Base-by-base conservation (phyloP, 1,139 yeast genomes). In the Candida sanyaensis region DNA sequence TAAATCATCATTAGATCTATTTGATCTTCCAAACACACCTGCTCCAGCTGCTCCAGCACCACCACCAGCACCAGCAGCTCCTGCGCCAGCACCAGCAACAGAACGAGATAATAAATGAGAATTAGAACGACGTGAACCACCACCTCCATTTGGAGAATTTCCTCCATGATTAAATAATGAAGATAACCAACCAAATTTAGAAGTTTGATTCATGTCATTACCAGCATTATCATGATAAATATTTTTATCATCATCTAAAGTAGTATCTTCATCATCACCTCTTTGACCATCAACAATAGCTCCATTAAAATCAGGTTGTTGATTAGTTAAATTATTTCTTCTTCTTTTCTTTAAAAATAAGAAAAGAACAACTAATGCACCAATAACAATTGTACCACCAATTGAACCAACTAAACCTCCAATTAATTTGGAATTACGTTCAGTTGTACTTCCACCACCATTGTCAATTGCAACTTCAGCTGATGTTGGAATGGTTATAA, bases 391-490 rank as follows among this genome's bases (percentile, higher is more conserved):
- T 17, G 75, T 65, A 3, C 80, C 80, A 11, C 80, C 80, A 34
- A 75, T 71, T 5, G 78, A 74, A 1, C 80, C 80, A 7, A 75
- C 80, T 23, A 75, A 58, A 0, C 80, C 80, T 6, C 80, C 80
- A 42, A 75, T 74, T 47, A 75, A 62, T 55, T 69, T 73, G 36
- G 73, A 64, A 54, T 71, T 74, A 28, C 58, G 60, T 40, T 59
- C 56, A 1, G 65, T 55, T 2, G 64, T 50, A 26, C 61, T 51
- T 26, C 57, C 51, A 9, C 41, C 37, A 27, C 42, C 44, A 11
- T 41, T 29, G 21, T 50, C 49, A 12, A 54, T 47, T 12, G 47
- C 41, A 9, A 45, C 49, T 17, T 41, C 39, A n/a, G 59, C 53
- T 1, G 69, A 63, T 1, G 78, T 72, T 2, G 78, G 76, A 0